Percentiles rank a stretch among this genome's conserved stretches.
These are phyloP conservation scores for Neocatenulostroma microsporum DNA, from an alignment of 2,329 filamentous ascomycete genomes.

Conservation along the genomic window DNA sequence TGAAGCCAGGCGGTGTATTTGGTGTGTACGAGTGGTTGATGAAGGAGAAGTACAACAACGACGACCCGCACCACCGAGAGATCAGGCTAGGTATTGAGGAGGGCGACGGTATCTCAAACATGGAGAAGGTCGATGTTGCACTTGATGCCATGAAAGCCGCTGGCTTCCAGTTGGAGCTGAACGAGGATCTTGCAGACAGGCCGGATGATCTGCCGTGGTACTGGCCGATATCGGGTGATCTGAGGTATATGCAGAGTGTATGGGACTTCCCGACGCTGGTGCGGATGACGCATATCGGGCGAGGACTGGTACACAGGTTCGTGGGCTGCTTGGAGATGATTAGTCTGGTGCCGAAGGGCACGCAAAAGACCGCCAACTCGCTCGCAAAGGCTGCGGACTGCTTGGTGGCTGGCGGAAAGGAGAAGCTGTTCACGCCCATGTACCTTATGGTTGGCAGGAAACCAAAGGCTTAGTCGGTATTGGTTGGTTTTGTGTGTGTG, in stretches of 20 bases:
- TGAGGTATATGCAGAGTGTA: conserved; percentile 71
- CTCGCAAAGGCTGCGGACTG: conserved; percentile 74
- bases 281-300: conserved; percentile 81
- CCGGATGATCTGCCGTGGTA: conserved; percentile 80
- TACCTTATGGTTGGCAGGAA: conserved; percentile 94
- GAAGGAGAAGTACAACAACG: conserved; percentile 90
- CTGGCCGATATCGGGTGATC: conserved; percentile 79
- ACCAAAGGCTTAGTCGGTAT: conserved; percentile 49
- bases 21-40: conserved; percentile 99
- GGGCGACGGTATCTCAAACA: conserved; percentile 94
- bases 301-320: conserved; percentile 65
- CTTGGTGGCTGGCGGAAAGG: conserved; percentile 74
- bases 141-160: conserved; percentile 75
- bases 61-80: conserved; percentile 75
- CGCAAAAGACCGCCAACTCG: conserved; percentile 91
- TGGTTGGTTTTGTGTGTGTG: too few relatives aligned
- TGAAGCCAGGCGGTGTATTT: conserved; percentile 93
- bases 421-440: conserved; percentile 98
- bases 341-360: conserved; percentile 68
- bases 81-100: conserved; percentile 93
- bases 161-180: conserved; percentile 73
- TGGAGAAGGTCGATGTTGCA: conserved; percentile 80
- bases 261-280: conserved; percentile 75
- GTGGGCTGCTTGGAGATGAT: conserved; percentile 69
- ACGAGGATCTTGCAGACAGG: conserved; percentile 79